Conservation (phyloP, 2,329 filamentous ascomycete genomes). For the Claviceps pazoutovae region DNA sequence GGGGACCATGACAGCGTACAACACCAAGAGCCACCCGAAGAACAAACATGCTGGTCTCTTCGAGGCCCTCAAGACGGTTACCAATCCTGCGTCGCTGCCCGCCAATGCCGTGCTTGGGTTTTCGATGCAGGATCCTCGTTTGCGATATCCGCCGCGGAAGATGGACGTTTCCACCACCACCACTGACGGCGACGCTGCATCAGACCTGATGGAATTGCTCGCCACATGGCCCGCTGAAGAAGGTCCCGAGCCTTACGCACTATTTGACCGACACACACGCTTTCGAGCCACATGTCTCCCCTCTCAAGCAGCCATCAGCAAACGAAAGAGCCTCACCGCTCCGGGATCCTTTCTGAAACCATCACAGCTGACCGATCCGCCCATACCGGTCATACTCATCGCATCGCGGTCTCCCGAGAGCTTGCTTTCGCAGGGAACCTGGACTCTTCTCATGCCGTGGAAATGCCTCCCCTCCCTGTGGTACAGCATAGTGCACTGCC, state of each 20-base stretch:
- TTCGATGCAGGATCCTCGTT: slow-evolving; percentile 61
- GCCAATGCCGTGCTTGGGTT: slow-evolving; percentile 58
- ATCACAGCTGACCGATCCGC: slow-evolving; percentile 44
- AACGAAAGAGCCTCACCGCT: slow-evolving; percentile 49
- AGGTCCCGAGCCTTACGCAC: slow-evolving; percentile 27
- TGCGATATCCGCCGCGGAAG: slow-evolving; percentile 59
- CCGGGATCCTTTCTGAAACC: slow-evolving; percentile 50
- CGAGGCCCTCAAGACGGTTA: slow-evolving; percentile 39
- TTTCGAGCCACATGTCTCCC: slow-evolving; percentile 51
- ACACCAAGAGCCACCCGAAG: slow-evolving; percentile 15
- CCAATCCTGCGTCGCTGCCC: slow-evolving; percentile 57
- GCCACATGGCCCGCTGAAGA: slow-evolving; percentile 54
- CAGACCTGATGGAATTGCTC: slow-evolving; percentile 43
- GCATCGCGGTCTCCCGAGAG: slow-evolving; percentile 37
- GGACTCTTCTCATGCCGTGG: slow-evolving; percentile 82
- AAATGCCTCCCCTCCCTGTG: slow-evolving; percentile 76
- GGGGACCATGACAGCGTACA: slow-evolving; percentile 46
- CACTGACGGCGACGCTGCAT: slow-evolving; percentile 10
- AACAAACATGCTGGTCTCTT: slow-evolving; percentile 34
- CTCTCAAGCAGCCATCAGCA: slow-evolving; percentile 69
- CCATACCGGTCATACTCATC: slow-evolving; percentile 64
- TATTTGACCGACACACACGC: slow-evolving; percentile 58
- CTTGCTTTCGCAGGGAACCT: slow-evolving; percentile 49
- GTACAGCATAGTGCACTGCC: slow-evolving; percentile 74
- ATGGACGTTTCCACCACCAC: slow-evolving; percentile 25